Base-by-base conservation (phyloP, 352 stramenopile species). In the Blastocystis sp. region DNA sequence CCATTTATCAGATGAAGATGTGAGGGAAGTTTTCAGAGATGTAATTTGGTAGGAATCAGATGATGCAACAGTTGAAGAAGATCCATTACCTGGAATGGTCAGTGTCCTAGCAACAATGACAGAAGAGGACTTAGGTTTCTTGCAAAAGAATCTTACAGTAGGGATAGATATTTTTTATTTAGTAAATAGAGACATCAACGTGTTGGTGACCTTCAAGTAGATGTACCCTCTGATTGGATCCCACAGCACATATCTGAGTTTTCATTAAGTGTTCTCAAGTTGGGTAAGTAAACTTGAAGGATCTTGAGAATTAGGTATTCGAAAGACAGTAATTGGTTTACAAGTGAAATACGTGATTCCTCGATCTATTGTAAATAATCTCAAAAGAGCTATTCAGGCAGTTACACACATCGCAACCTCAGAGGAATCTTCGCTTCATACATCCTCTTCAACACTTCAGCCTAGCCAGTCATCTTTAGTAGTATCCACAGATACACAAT, bases 1-100 rank as follows among this genome's bases (percentile, higher is more conserved):
- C 5, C 24, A 81, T 22, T 40, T 81, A 60, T 81, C 70, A 3
- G 70, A 81, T 40, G 70, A 81, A 40, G 70, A 81, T 81, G 70
- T 62, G 57, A 44, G 33, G 27, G 33, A 15, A 66, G 11, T 42
- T 35, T 40, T 19, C 19, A n/a, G 11, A 33, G 1, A 37, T 62
- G 22, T 7, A 59, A 27, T n/a, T 37, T 2, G 37, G 7, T 64
- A 81, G 70, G 70, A 62, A 27, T 60, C 70, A n/a, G 70, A 81
- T n/a, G 42, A 60, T 60, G 70, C 22, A 13, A 64, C 54, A 17
- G 62, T 81, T 27, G 70, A 81, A 24, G 70, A 81, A 60, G 70
- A 81, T 40, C 70, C 70, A 24, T 13, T 81, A n/a, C 70, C 70
- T 4, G 19, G 70, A 64, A 81, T 81, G 70, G 22, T 60, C 15